phyloP scores from a whole-genome alignment of 768 basidiomycete genomes.

The Tephrocybe sp. region DNA sequence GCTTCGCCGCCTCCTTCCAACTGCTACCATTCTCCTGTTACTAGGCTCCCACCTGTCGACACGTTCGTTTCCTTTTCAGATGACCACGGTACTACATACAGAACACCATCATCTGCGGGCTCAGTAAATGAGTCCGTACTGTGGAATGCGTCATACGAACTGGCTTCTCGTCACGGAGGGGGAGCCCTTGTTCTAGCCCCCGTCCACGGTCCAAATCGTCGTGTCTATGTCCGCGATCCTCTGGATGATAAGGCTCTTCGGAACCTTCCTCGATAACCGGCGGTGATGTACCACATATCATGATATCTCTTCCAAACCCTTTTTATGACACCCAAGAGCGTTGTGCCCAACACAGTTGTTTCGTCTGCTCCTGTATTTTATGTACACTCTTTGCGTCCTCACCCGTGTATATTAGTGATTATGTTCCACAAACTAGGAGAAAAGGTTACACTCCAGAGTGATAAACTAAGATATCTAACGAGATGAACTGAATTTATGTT shows the following conservation, averaged over 20 bases:
- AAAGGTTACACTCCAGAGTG: too few species aligned
- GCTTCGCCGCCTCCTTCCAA: not conserved
- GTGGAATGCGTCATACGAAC: constrained; percentile 11
- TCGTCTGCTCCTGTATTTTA: too few species aligned
- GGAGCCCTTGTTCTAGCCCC: constrained; percentile 58
- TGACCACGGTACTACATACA: not conserved
- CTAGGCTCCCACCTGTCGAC: constrained; percentile 10
- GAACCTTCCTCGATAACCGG: constrained; percentile 31
- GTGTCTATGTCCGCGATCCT: constrained; percentile 58
- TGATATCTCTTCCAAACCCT: not conserved
- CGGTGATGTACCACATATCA: not conserved
- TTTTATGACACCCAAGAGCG: not conserved
- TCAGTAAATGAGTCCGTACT: not conserved
- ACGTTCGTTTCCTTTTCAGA: constrained; percentile 9
- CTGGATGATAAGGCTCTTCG: constrained; percentile 63
- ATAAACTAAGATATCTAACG: too few species aligned
- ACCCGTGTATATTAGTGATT: too few species aligned
- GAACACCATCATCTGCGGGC: not conserved
- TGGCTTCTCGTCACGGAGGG: constrained; percentile 17
- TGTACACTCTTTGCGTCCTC: too few species aligned
- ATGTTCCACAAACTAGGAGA: too few species aligned
- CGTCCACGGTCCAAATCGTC: constrained; percentile 51
- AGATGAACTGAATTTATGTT: constrained; percentile 1
- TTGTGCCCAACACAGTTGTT: not conserved
- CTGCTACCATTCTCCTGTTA: constrained; percentile 2